Conservation (phyloP, 352 stramenopile genomes). For the Globisporangium irregulare region DNA sequence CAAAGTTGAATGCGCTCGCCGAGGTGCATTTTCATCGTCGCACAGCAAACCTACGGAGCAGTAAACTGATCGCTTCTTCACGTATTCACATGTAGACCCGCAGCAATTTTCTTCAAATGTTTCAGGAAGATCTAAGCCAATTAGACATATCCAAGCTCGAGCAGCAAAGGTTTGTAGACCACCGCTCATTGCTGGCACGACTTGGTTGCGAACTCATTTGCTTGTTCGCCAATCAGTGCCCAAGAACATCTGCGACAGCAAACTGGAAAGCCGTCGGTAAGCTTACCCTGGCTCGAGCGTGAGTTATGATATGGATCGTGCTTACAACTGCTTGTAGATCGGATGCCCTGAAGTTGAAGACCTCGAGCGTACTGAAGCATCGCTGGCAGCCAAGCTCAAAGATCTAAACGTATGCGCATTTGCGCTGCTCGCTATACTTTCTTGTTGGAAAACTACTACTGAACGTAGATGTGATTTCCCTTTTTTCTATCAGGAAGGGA, state of each 20-base stretch:
- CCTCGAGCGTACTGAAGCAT: slow-evolving; percentile 4
- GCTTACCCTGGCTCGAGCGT: background rate
- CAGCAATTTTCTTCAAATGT: slow-evolving; percentile 9
- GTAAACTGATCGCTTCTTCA: background rate
- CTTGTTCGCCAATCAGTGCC: background rate
- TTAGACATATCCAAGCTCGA: slow-evolving; percentile 9
- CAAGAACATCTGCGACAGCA: slow-evolving; percentile 8
- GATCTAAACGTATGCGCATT: slow-evolving; percentile 3
- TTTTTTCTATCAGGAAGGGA: slow-evolving; percentile 1
- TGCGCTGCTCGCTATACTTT: background rate
- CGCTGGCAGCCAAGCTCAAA: slow-evolving; percentile 6
- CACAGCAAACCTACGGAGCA: background rate
- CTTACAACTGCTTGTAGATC: slow-evolving; percentile 2
- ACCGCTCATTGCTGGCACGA: background rate
- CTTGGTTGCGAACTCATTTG: background rate
- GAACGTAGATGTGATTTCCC: background rate
- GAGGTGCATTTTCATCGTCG: background rate
- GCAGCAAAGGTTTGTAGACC: slow-evolving; percentile 6
- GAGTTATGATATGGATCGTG: background rate
- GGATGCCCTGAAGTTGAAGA: slow-evolving; percentile 4
- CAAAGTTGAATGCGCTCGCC: background rate
- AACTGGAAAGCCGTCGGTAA: slow-evolving; percentile 8
- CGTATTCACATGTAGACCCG: slow-evolving; percentile 2
- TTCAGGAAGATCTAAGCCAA: slow-evolving; percentile 10
- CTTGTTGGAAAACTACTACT: background rate